Evolutionary conservation across 2,329 filamentous ascomycete genomes (phyloP).

Genomic region (Elsinoe perseae): DNA sequence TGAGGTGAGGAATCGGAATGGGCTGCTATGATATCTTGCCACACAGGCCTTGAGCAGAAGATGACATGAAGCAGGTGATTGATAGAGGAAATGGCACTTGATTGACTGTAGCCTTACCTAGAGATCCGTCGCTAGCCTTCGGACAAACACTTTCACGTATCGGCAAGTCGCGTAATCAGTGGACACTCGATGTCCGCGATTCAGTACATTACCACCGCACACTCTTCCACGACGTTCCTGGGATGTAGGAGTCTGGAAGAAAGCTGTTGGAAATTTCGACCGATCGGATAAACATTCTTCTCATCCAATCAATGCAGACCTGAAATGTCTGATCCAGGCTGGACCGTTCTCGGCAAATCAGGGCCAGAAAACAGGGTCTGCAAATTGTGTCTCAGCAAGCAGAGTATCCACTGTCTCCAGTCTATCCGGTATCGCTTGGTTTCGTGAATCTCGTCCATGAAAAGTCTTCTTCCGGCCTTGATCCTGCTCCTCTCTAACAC

Average conservation of each 20-base stretch:
- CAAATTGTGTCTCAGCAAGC: conserved; percentile 1
- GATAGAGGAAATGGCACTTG: neutral
- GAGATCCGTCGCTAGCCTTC: neutral
- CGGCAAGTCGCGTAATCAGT: neutral
- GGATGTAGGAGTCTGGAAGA: neutral
- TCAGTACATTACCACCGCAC: neutral
- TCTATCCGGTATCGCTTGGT: neutral
- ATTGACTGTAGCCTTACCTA: neutral
- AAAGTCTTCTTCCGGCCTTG: conserved; percentile 4
- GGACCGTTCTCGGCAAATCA: conserved; percentile 2
- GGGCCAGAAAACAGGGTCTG: neutral
- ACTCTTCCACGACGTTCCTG: neutral
- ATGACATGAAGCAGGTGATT: neutral
- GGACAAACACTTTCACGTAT: neutral
- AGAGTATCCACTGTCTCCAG: neutral
- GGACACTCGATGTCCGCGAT: neutral
- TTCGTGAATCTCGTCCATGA: neutral
- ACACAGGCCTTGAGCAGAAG: neutral
- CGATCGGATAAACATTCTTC: neutral
- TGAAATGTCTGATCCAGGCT: conserved; percentile 1
- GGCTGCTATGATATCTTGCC: neutral
- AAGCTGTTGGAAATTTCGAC: neutral
- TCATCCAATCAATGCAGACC: neutral
- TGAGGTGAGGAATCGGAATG: neutral
- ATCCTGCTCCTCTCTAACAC: neutral